Conservation (phyloP, 1,139 yeast genomes). For the Yamadazyma jaroonii region DNA sequence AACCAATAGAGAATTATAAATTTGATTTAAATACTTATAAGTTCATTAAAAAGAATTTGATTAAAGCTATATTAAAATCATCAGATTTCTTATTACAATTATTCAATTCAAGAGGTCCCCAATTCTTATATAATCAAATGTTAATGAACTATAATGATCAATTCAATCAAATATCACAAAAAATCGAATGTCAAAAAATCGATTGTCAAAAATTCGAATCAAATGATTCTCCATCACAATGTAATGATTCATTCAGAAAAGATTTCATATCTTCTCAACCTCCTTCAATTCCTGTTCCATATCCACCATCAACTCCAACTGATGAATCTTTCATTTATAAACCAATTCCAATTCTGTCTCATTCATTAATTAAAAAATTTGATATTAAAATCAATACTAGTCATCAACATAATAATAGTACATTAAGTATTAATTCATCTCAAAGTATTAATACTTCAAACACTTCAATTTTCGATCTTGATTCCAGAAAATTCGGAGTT, state of each 20-base stretch:
- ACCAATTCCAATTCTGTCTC: slow-evolving; percentile 17
- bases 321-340: slow-evolving; percentile 15
- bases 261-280: slow-evolving; percentile 6
- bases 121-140: slow-evolving; percentile 25
- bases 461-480: slow-evolving; percentile 29
- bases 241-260: too few relatives aligned
- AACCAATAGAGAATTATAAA: slow-evolving; percentile 4
- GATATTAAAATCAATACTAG: slow-evolving; percentile 10
- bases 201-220: neutral
- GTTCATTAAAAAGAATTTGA: slow-evolving; percentile 29
- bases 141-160: slow-evolving; percentile 18
- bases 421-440: slow-evolving; percentile 27
- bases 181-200: slow-evolving; percentile 1
- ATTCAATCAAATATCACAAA: slow-evolving; percentile 10
- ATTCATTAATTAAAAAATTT: slow-evolving; percentile 12
- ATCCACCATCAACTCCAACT: slow-evolving; percentile 2
- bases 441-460: slow-evolving; percentile 22
- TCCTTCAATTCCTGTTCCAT: slow-evolving; percentile 7
- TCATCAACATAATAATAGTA: slow-evolving; percentile 26
- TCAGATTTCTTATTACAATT: slow-evolving; percentile 32
- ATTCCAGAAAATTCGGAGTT: slow-evolving; percentile 23
- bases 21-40: slow-evolving; percentile 25
- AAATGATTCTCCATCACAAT: too few relatives aligned
- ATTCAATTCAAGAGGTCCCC: slow-evolving; percentile 38
- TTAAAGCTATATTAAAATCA: slow-evolving; percentile 29